Base-by-base conservation (phyloP, 371 early-diverging fungal species). In the Mucor mucedo region DNA sequence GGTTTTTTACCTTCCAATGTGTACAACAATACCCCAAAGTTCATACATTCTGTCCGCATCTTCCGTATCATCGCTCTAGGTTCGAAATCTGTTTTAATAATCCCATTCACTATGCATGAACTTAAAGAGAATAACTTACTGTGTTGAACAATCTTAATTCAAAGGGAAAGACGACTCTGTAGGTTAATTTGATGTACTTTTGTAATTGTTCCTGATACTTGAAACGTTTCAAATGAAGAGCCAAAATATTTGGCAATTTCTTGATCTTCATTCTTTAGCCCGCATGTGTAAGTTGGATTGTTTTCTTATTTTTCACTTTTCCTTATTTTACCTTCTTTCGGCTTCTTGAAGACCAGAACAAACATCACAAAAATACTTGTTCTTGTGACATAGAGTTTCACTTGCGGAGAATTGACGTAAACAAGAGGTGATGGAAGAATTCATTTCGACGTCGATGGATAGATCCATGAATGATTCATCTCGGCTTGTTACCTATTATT, bases 271-370 rank as follows among this genome's bases (percentile, higher is more conserved):
- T 96, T 63, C 98, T 92, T 21, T 21, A 21, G 21, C 21, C 21
- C 21, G 21, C 21, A 21, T 21, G 21, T 21, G 21, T 21, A 21
- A 21, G 21, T 21, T 21, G 21, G 11, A 49, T 49, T 42, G 10
- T 4, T 11, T 14, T 10, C 44, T 14, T 5, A 5, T 10, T 29
- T 3, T 30, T 0, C 1, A 13, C 6, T 28, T 7, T 0, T 50
- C 8, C 13, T 30, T 3, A 28, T 38, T 53, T 56, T 76, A 90
- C 92, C 89, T 82, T 67, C 93, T 91, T 73, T 98, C 97, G 21
- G 98, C 98, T 71, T 98, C 98, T 75, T 98, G 98, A 52, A 98
- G 79, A 10, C 94, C 92, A 59, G 89, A 87, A 68, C 98, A 98
- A 30, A 84, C 88, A 77, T 97, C 98, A 72, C 98, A 98, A 73